Base-by-base conservation (phyloP, 192 early-diverging fungal genomes). In the Chytriomyces hyalinus region DNA sequence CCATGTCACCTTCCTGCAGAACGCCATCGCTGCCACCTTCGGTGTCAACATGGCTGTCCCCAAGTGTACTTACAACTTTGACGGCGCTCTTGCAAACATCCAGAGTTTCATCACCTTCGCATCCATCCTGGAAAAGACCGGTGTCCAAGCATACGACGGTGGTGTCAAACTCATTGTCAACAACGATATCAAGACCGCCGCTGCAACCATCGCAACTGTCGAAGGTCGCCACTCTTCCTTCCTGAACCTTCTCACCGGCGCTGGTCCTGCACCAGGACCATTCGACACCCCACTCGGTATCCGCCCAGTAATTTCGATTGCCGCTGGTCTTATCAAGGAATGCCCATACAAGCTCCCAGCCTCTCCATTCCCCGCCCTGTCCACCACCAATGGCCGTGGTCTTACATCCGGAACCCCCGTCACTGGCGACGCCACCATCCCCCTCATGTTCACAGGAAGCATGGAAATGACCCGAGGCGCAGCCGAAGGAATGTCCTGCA, bases 111-210 rank as follows among this genome's bases (percentile, higher is more conserved):
- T 89, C 11, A 71, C 78, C 2, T 76, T 83, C 51, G 85, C 86
- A 5, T 76, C 80, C 17, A 79, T 84, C n/a, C 76, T 90, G 15
- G 86, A 90, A 65, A 62, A 78, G 1, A 86, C 84, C 5, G 88
- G 87, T 65, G 87, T 87, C 50, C 73, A 69, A 26, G 88, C 88
- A 9, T 89, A 89, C 79, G 75, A 67, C 51, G 88, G 88, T n/a
- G 86, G 79, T 13, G 59, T 81, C 76, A 64, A 75, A n/a, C 84
- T 86, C 60, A 73, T 86, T 64, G 22, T 13, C 5, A 49, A 65
- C 60, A 70, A 78, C 64, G 71, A 82, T 49, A 49, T 89, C 49
- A 77, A 84, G 77, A 88, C 81, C 7, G 87, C 85, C 26, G 87
- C 75, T 69, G 88, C 83, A 0, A 45, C 84, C 28, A 88, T 89